Evolutionary conservation across 805 yeast species (phyloP), one percentile per base, ranked within the genome.

Genomic region (Metschnikowia continentalis): DNA sequence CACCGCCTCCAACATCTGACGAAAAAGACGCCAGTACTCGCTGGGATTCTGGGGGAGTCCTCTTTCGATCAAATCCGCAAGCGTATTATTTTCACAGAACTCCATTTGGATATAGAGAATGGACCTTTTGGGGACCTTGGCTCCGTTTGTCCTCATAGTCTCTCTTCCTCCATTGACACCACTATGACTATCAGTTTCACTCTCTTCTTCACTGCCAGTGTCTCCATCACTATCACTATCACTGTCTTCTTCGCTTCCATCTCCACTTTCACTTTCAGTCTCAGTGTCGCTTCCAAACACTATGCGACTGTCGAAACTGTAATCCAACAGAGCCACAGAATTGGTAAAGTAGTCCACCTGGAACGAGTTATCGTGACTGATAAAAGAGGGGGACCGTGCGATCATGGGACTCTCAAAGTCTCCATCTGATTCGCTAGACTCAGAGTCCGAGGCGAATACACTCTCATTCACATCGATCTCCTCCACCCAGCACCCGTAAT

Each of bases 401-500:
- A 57, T 63, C 22, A 60, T 48, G 2, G 64, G 66, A 33, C 62
- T 58, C 32, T 62, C 65, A 45, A 64, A 62, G 2, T 52, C 60
- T 3, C n/a, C 45, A 19, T 55, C 60, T 5, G 50, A 57, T 11
- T 50, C 47, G 5, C 48, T 49, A 10, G 43, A 44, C 4, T 49
- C 57, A 2, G 52, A 46, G 3, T 43, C 46, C 4, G 43, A 40
- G 3, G 33, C 22, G 5, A 55, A 14, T 5, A 62, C 70, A n/a
- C 67, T 62, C 13, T 51, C 52, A 42, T 32, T 46, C 10, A 20
- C 30, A 2, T 37, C 49, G 30, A 83, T 84, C 49, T 89, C 95
- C 63, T 91, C 97, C 5, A 92, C 79, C 99, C 99, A 94, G 0
- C 97, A 96, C 3, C 97, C 96, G 68, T 88, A 94, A 68, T 94